Conservation (phyloP, 2,329 filamentous ascomycete genomes). For the Paecilomyces variotii region DNA sequence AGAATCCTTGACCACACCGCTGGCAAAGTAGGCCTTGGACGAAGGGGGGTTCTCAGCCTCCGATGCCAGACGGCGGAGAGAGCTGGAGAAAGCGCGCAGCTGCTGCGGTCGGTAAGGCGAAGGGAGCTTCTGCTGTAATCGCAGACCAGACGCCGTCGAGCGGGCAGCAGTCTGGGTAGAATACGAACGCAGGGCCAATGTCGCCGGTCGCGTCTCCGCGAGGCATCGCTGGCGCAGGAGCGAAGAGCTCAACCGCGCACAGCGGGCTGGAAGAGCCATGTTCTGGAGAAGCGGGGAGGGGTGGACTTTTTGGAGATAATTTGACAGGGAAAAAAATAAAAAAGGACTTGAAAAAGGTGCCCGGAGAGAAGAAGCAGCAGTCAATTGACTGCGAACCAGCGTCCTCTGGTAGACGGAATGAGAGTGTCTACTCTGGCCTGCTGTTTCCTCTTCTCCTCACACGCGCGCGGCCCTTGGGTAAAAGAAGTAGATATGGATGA, state of each 20-base stretch:
- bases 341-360: slow-evolving; percentile 6
- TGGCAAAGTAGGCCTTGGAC: slow-evolving; percentile 80
- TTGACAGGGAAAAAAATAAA: not conserved
- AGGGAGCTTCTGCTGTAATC: slow-evolving; percentile 28
- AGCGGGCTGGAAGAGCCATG: slow-evolving; percentile 38
- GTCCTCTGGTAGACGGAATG: not conserved
- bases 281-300: slow-evolving; percentile 28
- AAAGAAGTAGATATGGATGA: not conserved
- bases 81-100: slow-evolving; percentile 36
- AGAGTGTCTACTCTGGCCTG: not conserved
- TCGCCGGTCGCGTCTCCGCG: slow-evolving; percentile 26
- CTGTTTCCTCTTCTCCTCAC: not conserved
- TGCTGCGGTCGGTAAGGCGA: slow-evolving; percentile 34
- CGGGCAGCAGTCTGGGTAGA: slow-evolving; percentile 26
- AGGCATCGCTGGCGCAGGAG: slow-evolving; percentile 36
- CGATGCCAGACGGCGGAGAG: slow-evolving; percentile 28
- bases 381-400: slow-evolving; percentile 3
- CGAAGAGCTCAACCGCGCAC: slow-evolving; percentile 34
- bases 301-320: not conserved
- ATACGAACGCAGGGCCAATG: slow-evolving; percentile 30
- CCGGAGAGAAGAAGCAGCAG: slow-evolving; percentile 8
- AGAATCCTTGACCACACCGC: slow-evolving; percentile 72
- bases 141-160: slow-evolving; percentile 24
- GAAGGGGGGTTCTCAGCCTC: slow-evolving; percentile 64
- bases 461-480: not conserved